These are phyloP conservation scores for Sporothrix brasiliensis DNA, from an alignment of 2,329 filamentous ascomycete species.

Conservation along the genomic window DNA sequence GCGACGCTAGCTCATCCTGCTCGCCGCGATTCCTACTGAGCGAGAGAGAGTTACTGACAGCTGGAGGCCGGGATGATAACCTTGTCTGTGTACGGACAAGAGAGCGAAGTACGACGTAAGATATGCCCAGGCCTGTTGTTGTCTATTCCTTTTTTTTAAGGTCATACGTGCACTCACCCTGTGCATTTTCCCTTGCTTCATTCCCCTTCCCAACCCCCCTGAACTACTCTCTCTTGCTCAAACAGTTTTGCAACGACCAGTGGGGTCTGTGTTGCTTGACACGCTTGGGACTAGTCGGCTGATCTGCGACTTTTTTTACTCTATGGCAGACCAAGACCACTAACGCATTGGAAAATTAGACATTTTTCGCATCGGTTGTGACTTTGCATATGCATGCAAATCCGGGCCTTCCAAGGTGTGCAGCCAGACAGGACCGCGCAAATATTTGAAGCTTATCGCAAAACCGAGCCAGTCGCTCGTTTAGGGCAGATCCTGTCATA, in stretches of 20 bases:
- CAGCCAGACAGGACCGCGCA: constrained; percentile 8
- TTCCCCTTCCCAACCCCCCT: not conserved
- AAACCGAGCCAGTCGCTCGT: not conserved
- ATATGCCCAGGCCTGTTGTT: not conserved
- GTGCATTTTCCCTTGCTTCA: not conserved
- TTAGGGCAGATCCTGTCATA: not conserved
- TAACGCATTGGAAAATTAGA: not conserved
- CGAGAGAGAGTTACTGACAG: not conserved
- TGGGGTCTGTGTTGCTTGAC: constrained; percentile 16
- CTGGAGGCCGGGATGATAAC: not conserved
- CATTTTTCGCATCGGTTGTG: not conserved
- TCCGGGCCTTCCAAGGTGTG: not conserved
- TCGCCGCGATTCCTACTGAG: constrained; percentile 3
- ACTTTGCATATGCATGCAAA: too few relatives aligned
- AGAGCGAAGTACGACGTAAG: not conserved
- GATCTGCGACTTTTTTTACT: constrained; percentile 25
- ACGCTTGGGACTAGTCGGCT: constrained; percentile 26
- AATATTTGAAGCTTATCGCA: not conserved
- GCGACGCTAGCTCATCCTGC: constrained; percentile 8
- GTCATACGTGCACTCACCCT: not conserved
- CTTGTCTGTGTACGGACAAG: not conserved
- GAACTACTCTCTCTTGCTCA: not conserved
- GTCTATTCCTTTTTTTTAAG: too few relatives aligned
- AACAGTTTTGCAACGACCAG: not conserved
- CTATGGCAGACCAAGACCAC: not conserved